Conservation (phyloP, 305 asterid species). For the Fraxinus platypoda region DNA sequence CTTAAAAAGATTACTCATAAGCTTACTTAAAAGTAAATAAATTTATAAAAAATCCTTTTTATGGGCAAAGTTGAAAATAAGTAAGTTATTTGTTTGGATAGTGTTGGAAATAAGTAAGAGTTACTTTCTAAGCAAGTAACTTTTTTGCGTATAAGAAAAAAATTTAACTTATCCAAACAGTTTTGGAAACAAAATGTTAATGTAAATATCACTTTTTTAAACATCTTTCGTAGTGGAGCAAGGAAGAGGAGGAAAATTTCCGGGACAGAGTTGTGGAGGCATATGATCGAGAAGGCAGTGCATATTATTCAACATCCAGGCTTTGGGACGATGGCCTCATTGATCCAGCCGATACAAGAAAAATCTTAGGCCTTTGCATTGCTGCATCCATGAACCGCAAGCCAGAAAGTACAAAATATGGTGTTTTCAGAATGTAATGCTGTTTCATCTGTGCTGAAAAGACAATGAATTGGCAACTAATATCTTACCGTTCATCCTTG, state of each 20-base stretch:
- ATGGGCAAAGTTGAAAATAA: background rate
- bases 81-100: background rate
- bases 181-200: background rate
- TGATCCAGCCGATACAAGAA: constrained; percentile 94
- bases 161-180: background rate
- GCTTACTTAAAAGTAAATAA: background rate
- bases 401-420: constrained; percentile 65
- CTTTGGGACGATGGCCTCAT: constrained; percentile 99
- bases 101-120: background rate
- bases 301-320: constrained; percentile 86
- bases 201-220: background rate
- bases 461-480: background rate
- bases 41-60: background rate
- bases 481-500: background rate
- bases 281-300: constrained; percentile 82
- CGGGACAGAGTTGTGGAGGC: constrained; percentile 71
- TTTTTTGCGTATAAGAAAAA: background rate
- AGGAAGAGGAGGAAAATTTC: constrained; percentile 82
- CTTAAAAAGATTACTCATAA: background rate
- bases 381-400: constrained; percentile 68
- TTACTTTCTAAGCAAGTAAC: background rate
- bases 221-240: constrained; percentile 62
- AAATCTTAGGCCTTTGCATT: constrained; percentile 64
- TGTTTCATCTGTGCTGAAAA: background rate
- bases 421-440: constrained; percentile 87